These are phyloP conservation scores for Teratosphaeria epicoccoides DNA, from an alignment of 2,329 filamentous ascomycete species.

Conservation along the genomic window DNA sequence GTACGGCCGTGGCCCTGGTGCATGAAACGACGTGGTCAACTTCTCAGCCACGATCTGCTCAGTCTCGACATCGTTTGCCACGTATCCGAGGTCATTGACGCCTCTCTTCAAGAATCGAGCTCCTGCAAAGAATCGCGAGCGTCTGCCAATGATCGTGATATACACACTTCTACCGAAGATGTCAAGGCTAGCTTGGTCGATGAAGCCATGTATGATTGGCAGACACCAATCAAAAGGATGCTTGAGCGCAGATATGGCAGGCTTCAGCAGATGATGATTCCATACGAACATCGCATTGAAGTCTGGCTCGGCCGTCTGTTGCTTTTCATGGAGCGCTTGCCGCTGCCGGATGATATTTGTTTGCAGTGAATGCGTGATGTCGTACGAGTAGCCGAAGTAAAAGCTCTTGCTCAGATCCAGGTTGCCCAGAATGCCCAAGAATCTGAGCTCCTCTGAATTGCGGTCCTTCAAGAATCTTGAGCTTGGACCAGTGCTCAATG, in stretches of 20 bases:
- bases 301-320: conserved; percentile 46
- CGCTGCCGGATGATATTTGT: conserved; percentile 81
- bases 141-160: conserved; percentile 83
- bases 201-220: conserved; percentile 90
- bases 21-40: conserved; percentile 89
- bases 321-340: conserved; percentile 55
- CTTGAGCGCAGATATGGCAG: conserved; percentile 58
- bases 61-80: conserved; percentile 97
- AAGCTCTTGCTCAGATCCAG: conserved; percentile 84
- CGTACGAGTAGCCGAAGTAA: conserved; percentile 98
- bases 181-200: conserved; percentile 66
- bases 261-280: conserved; percentile 81
- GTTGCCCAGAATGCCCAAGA: conserved; percentile 79
- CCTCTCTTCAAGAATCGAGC: conserved; percentile 90
- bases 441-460: conserved; percentile 81
- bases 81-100: conserved; percentile 87
- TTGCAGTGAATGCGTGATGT: conserved; percentile 84
- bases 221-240: conserved; percentile 93
- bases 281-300: conserved; percentile 97
- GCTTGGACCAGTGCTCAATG: conserved; percentile 60
- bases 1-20: conserved; percentile 73
- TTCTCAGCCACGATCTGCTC: conserved; percentile 97
- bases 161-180: conserved; percentile 84
- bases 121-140: conserved; percentile 87
- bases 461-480: conserved; percentile 65